Base-by-base conservation (phyloP, 2,329 filamentous ascomycete species). In the Alternaria consortialis region DNA sequence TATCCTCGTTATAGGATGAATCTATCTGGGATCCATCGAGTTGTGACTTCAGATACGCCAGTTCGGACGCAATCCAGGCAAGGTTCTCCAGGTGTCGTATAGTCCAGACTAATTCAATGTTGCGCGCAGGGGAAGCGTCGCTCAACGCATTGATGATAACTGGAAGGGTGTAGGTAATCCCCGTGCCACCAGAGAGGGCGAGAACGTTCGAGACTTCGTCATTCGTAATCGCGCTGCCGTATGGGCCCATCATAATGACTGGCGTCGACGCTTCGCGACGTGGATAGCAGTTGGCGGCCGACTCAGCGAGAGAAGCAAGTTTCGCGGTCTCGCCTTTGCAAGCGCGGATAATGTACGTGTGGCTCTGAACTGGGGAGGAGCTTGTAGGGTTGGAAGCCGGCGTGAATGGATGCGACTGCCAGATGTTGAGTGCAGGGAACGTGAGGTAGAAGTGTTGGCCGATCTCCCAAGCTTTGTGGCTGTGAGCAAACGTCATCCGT, bases 391-490 rank as follows among this genome's bases (percentile, higher is more conserved):
- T 58, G 3, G 56, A 48, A 1, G 20, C 51, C 11, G 56, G 51
- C 7, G 56, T 58, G 27, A 58, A 58, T 7, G 56, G 56, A 20
- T 58, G 56, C 12, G 56, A 58, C 27, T 58, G 56, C 56, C 56
- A 58, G 11, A 58, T 54, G 42, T 58, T 58, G 43, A 58, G 56
- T 7, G 56, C 56, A 1, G 56, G 56, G 15, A 58, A 58, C 3
- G 56, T 58, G 15, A 58, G 51, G 5, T 58, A 58, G 12, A 48
- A 58, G 12, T 58, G 56, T 7, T 58, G 56, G 9, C 56, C 56
- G 11, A 58, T 43, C 20, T 43, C 56, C 56, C 20, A 20, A 20
- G 20, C 20, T 2, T 20, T 20, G 20, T 20, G 20, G 20, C 20
- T 20, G 20, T 20, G 20, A 20, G 20, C 20, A 20, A 20, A 20